These are phyloP conservation scores for Diaporthe australafricana DNA, from an alignment of 2,329 filamentous ascomycete genomes.

Conservation along the genomic window DNA sequence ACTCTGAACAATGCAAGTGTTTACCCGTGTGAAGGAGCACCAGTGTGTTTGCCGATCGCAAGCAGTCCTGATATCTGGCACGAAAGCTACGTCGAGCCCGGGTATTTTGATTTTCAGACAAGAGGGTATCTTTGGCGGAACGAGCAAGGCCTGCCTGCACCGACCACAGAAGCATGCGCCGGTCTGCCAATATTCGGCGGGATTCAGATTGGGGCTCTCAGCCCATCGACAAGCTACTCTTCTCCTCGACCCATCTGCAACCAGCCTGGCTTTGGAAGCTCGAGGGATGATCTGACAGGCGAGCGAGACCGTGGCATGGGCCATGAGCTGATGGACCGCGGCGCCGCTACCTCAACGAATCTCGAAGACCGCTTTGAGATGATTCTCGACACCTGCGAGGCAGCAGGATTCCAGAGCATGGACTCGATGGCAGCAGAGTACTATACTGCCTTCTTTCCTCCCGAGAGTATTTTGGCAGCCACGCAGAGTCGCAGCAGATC, in stretches of 20 bases:
- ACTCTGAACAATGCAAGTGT: background rate
- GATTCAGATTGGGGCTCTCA: background rate
- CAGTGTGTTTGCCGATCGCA: background rate
- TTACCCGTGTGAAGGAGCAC: background rate
- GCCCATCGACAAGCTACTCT: background rate
- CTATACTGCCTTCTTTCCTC: background rate
- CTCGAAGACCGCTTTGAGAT: background rate
- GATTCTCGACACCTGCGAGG: background rate
- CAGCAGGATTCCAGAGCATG: background rate
- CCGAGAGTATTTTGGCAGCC: background rate
- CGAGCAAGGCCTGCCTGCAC: background rate
- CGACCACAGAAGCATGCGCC: background rate
- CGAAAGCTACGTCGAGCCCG: background rate
- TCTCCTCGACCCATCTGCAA: background rate
- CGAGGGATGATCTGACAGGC: background rate
- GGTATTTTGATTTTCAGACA: background rate
- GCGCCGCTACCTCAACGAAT: background rate
- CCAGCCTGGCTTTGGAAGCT: background rate
- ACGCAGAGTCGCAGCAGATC: background rate
- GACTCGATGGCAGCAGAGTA: background rate
- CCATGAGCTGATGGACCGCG: background rate
- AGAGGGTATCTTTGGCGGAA: background rate
- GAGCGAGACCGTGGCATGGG: background rate
- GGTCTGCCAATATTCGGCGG: background rate
- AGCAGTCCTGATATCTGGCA: background rate